Evolutionary conservation across 2,329 filamentous ascomycete species (phyloP).

Genomic region (Neoscytalidium dimidiatum): DNA sequence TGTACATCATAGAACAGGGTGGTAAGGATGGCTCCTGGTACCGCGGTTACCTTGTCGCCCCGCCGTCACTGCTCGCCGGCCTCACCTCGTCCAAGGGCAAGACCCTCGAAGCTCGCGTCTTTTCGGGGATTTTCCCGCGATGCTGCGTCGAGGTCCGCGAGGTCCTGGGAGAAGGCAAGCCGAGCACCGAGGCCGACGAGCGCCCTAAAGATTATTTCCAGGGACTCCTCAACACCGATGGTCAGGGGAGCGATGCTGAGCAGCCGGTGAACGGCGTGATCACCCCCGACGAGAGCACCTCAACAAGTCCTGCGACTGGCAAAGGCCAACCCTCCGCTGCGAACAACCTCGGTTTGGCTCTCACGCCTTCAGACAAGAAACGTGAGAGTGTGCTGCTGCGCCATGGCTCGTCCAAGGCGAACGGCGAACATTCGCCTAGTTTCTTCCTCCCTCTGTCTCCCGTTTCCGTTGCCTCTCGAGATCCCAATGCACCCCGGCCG

Average conservation of each 20-base stretch:
- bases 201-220: slow-evolving; percentile 37
- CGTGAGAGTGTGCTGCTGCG: slow-evolving; percentile 28
- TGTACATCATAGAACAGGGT: slow-evolving; percentile 98
- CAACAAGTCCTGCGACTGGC: slow-evolving; percentile 29
- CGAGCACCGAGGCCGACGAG: slow-evolving; percentile 26
- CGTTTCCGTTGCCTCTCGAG: slow-evolving; percentile 49
- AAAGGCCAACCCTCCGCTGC: slow-evolving; percentile 26
- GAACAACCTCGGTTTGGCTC: slow-evolving; percentile 26
- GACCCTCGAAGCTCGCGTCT: slow-evolving; percentile 91
- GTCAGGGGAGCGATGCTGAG: slow-evolving; percentile 25
- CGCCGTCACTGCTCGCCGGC: slow-evolving; percentile 87
- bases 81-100: slow-evolving; percentile 89
- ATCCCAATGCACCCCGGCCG: slow-evolving; percentile 72
- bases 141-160: slow-evolving; percentile 95
- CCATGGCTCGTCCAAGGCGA: slow-evolving; percentile 40
- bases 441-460: slow-evolving; percentile 41
- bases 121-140: slow-evolving; percentile 95
- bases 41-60: slow-evolving; percentile 91
- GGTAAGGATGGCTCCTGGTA: slow-evolving; percentile 84
- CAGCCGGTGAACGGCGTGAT: slow-evolving; percentile 38
- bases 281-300: slow-evolving; percentile 40
- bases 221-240: slow-evolving; percentile 18
- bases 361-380: slow-evolving; percentile 33
- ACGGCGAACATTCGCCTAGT: slow-evolving; percentile 42
- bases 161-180: slow-evolving; percentile 75